A percentile compares a stretch with the other conserved stretches of the same genome.
phyloP scores from a whole-genome alignment of 805 yeast genomes.

The Ogataea trehaloabstinens region DNA sequence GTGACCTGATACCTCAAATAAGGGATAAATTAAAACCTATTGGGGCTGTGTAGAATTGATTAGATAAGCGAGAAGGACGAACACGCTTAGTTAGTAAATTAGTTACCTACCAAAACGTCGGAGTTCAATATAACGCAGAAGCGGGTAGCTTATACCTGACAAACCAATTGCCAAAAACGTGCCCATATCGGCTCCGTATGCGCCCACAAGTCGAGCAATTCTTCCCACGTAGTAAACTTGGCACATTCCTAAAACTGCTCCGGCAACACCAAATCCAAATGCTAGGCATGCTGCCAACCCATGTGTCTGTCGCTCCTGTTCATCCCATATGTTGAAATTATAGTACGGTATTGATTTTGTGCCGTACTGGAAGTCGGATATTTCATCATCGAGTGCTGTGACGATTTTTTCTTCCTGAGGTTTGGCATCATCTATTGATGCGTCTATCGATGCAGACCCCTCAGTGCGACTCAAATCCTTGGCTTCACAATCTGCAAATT shows the following conservation, averaged over 20 bases:
- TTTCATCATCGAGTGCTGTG: background rate
- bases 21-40: background rate
- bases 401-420: background rate
- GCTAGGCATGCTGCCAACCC: conserved; percentile 71
- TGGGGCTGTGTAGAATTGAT: background rate
- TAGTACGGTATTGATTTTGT: conserved; percentile 40
- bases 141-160: conserved; percentile 62
- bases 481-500: conserved; percentile 25
- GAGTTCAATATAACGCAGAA: conserved; percentile 63
- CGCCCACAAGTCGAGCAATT: conserved; percentile 62
- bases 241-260: conserved; percentile 85
- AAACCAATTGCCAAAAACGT: conserved; percentile 77
- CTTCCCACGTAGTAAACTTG: conserved; percentile 85
- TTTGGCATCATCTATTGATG: background rate
- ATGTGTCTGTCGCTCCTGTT: conserved; percentile 53
- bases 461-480: background rate
- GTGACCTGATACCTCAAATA: background rate
- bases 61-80: background rate
- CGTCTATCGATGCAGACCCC: background rate
- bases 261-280: conserved; percentile 69
- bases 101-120: conserved; percentile 43
- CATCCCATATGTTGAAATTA: conserved; percentile 76
- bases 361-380: background rate
- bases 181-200: conserved; percentile 75
- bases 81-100: background rate